phyloP scores from a whole-genome alignment of 106 monocot species.

The Phalaenopsis equestris region DNA sequence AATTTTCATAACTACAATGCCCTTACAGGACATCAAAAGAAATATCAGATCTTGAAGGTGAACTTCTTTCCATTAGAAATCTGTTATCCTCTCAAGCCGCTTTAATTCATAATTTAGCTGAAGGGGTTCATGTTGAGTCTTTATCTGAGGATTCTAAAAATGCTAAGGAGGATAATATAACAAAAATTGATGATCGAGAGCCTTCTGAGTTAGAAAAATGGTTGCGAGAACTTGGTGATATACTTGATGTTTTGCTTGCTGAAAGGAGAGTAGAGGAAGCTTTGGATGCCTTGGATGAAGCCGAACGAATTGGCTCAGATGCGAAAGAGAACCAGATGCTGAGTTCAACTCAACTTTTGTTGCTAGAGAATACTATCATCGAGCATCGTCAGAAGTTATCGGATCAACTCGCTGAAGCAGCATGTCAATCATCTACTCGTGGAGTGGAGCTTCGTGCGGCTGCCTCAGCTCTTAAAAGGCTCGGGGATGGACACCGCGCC shows the following conservation, averaged over 20 bases:
- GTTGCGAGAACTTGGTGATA: constrained; percentile 72
- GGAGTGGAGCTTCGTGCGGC: constrained; percentile 94
- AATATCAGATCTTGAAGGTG: constrained; percentile 94
- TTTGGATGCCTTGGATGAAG: constrained; percentile 81
- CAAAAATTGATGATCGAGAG: constrained; percentile 61
- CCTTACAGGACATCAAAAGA: constrained; percentile 81
- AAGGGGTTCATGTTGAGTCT: constrained; percentile 78
- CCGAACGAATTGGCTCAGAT: constrained; percentile 51
- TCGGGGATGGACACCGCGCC: constrained; percentile 81
- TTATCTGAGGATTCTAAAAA: constrained; percentile 40
- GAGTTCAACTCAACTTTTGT: constrained; percentile 19
- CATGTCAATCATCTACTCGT: constrained; percentile 85
- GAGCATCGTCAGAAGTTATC: constrained; percentile 59
- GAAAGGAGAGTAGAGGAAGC: constrained; percentile 98
- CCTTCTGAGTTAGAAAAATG: constrained; percentile 81
- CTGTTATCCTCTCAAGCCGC: constrained; percentile 75
- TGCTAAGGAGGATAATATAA: constrained; percentile 25
- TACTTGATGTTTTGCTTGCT: constrained; percentile 84
- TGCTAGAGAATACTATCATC: constrained; percentile 39
- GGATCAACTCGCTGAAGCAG: constrained; percentile 91
- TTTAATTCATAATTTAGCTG: constrained; percentile 80
- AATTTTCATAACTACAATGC: neutral
- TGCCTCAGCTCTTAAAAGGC: constrained; percentile 82
- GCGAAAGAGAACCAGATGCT: constrained; percentile 49
- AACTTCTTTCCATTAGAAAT: constrained; percentile 89